Evolutionary conservation across 345 rosid species (phyloP).

Genomic region (Schrenkiella parvula): DNA sequence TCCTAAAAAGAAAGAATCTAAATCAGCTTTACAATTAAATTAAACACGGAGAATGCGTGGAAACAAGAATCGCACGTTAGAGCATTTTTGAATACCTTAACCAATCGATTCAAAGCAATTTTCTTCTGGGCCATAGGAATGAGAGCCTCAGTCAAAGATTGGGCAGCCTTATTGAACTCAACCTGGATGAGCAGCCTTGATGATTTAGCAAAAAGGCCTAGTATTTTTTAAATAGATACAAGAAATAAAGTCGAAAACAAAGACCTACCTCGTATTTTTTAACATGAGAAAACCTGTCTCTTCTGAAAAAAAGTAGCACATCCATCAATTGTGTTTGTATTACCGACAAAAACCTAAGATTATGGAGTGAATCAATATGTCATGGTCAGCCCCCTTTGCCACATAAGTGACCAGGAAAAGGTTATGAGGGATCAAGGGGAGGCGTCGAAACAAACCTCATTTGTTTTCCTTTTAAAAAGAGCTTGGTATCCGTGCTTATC

Average conservation of each 20-base stretch:
- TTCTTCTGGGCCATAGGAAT: constrained; percentile 81
- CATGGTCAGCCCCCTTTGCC: background rate
- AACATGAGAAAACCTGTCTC: constrained; percentile 94
- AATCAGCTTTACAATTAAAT: constrained; percentile 5
- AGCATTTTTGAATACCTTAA: constrained; percentile 52
- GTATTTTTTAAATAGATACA: constrained; percentile 1
- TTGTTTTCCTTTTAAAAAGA: constrained; percentile 83
- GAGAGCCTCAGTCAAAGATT: constrained; percentile 88
- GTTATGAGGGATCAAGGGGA: background rate
- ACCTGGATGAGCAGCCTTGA: constrained; percentile 47
- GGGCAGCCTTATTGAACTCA: constrained; percentile 98
- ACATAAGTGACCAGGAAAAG: constrained; percentile 1
- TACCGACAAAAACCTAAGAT: constrained; percentile 69
- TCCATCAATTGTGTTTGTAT: constrained; percentile 63
- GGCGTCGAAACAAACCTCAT: constrained; percentile 52
- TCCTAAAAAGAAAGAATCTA: constrained; percentile 44
- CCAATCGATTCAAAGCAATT: constrained; percentile 77
- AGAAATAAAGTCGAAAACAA: background rate
- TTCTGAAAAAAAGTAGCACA: constrained; percentile 93
- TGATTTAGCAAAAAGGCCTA: constrained; percentile 18
- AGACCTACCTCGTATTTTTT: constrained; percentile 88
- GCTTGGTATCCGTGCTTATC: constrained; percentile 97
- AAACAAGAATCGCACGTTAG: background rate
- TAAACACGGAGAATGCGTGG: background rate
- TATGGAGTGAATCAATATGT: background rate